Conservation (phyloP, 169 alveolate species). For the Cryptosporidium baileyi region DNA sequence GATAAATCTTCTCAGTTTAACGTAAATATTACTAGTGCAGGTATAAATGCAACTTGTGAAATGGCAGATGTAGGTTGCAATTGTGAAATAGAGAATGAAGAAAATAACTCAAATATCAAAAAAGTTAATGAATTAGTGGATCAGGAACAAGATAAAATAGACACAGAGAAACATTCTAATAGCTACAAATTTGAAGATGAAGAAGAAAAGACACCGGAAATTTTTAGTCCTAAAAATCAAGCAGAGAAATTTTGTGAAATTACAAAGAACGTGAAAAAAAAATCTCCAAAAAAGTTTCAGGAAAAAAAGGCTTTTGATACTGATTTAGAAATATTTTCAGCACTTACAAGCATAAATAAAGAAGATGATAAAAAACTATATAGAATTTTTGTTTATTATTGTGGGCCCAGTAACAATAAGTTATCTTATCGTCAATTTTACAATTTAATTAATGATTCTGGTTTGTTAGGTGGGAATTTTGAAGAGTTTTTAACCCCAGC, state of each 20-base stretch:
- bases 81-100: not conserved
- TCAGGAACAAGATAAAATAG: not conserved
- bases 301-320: no score
- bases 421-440: constrained; percentile 67
- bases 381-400: constrained; percentile 51
- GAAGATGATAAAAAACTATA: constrained; percentile 61
- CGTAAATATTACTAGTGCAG: not conserved
- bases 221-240: not conserved
- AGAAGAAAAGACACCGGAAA: no score
- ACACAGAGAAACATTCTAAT: not conserved
- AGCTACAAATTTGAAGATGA: no score
- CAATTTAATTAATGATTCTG: constrained; percentile 63
- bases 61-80: constrained; percentile 24
- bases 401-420: constrained; percentile 42
- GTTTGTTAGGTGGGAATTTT: constrained; percentile 54
- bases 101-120: not conserved
- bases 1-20: not conserved
- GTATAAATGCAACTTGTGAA: not conserved
- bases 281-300: not conserved
- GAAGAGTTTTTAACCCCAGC: constrained; percentile 49
- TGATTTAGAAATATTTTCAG: constrained; percentile 22
- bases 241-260: not conserved
- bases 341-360: constrained; percentile 21
- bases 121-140: not conserved
- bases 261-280: not conserved